A percentile compares a stretch with the other conserved stretches of the same genome.
Conservation (phyloP, 805 yeast genomes). For the Ogataea pini region DNA sequence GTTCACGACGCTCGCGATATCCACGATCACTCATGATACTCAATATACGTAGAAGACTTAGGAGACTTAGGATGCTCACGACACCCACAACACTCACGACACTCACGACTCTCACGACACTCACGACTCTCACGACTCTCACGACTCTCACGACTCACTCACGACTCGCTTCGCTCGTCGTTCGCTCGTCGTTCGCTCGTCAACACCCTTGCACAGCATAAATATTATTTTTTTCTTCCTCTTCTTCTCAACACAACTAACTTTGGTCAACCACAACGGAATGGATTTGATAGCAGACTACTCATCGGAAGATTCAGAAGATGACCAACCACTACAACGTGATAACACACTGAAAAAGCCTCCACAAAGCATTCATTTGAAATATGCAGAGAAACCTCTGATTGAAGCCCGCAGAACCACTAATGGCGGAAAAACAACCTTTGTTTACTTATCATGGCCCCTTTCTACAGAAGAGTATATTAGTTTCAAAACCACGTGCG, state of each 20-base stretch:
- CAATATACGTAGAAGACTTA: no score
- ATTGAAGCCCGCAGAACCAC: background rate
- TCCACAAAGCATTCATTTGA: constrained; percentile 9
- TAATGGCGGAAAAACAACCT: constrained; percentile 4
- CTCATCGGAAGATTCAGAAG: constrained; percentile 11
- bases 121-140: no score
- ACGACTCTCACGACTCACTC: no score
- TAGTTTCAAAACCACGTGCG: background rate
- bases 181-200: no score
- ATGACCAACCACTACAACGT: background rate
- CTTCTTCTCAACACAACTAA: background rate
- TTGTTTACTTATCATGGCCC: constrained; percentile 10
- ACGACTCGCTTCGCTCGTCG: no score
- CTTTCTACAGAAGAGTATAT: constrained; percentile 7
- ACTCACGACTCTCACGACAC: no score
- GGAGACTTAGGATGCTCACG: no score
- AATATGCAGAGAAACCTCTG: constrained; percentile 15
- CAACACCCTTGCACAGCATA: no score
- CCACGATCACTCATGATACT: no score
- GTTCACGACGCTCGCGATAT: no score
- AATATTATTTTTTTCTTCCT: background rate
- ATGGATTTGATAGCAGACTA: constrained; percentile 14
- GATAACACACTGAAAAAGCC: constrained; percentile 7
- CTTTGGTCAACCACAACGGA: background rate
- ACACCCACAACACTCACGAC: no score